Evolutionary conservation across 345 rosid genomes (phyloP), one percentile per base, ranked within the genome.

Genomic region (Bruguiera sexangula): DNA sequence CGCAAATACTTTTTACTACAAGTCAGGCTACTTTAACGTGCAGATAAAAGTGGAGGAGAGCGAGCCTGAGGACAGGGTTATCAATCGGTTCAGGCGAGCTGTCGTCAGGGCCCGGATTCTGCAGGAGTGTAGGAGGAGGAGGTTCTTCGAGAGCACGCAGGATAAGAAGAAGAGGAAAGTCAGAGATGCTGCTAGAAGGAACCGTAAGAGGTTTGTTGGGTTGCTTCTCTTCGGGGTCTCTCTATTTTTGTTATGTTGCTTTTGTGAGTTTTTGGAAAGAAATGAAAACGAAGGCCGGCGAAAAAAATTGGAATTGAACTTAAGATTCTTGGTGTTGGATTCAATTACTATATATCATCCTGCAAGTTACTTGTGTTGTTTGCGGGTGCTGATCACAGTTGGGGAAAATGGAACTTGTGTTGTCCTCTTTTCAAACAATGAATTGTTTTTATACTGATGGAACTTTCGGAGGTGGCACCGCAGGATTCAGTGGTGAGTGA

Each of bases 21-120:
- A 74, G 52, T 79, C 83, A 19, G 66, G 67, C 29, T 55, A 22
- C 6, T 79, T 73, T 43, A 82, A 82, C 64, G 79, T 72, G 61
- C 75, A 77, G 80, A 69, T 79, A 6, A 51, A 69, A 1, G 81
- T 76, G 66, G 73, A 39, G 0, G 85, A 79, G 51, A 62, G 75
- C 75, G 83, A 82, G 75, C 57, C 85, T 4, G 85, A 79, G 78
- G 85, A 82, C 60, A 69, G 71, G 48, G 34, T 79, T 65, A 19
- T 82, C 50, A 59, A 48, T 8, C 73, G 80, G 73, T 79, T 82
- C 78, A 66, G 72, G 57, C 63, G 74, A 48, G 78, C 70, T 63
- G 83, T 77, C 10, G 15, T 66, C 3, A 79, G 11, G 74, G 79
- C 83, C 24, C 75, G 80, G 6, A 34, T 82, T 20, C 18, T 82